Percentiles rank a stretch among this genome's conserved stretches.
Evolutionary conservation across 768 basidiomycete species (phyloP).

Genomic region (Boletus barrowsii): DNA sequence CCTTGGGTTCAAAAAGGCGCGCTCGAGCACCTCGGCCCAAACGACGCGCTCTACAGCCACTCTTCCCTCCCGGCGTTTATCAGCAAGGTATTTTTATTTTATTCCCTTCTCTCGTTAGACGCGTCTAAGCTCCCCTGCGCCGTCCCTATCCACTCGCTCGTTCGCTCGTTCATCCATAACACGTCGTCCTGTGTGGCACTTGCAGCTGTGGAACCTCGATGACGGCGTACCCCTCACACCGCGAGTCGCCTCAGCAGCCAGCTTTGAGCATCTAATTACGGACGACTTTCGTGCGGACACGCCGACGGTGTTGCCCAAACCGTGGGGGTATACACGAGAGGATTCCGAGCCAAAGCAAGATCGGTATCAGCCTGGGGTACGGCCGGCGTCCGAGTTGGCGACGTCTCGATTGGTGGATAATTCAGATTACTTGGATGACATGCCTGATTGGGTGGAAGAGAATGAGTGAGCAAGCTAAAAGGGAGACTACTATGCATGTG

Average conservation of each 20-base stretch:
- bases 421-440: not conserved
- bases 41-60: conserved; percentile 20
- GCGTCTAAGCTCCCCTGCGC: not conserved
- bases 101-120: no score
- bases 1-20: conserved; percentile 24
- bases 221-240: conserved; percentile 20
- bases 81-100: conserved; percentile 12
- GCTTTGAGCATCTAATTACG: conserved; percentile 25
- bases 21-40: conserved; percentile 7
- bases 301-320: conserved; percentile 12
- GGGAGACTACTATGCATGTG: no score
- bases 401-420: not conserved
- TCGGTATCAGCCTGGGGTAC: not conserved
- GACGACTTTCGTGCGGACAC: conserved; percentile 19
- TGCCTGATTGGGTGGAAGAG: not conserved
- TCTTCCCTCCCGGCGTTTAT: conserved; percentile 22
- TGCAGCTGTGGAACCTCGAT: conserved; percentile 27
- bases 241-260: conserved; percentile 17
- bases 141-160: not conserved
- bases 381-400: not conserved
- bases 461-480: not conserved
- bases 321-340: conserved; percentile 17
- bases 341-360: not conserved
- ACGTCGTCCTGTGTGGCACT: not conserved
- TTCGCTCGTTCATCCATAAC: not conserved